Percentiles rank a stretch among this genome's conserved stretches.
Evolutionary conservation across 2,329 filamentous ascomycete species (phyloP).

Genomic region (Penicillium olsonii): DNA sequence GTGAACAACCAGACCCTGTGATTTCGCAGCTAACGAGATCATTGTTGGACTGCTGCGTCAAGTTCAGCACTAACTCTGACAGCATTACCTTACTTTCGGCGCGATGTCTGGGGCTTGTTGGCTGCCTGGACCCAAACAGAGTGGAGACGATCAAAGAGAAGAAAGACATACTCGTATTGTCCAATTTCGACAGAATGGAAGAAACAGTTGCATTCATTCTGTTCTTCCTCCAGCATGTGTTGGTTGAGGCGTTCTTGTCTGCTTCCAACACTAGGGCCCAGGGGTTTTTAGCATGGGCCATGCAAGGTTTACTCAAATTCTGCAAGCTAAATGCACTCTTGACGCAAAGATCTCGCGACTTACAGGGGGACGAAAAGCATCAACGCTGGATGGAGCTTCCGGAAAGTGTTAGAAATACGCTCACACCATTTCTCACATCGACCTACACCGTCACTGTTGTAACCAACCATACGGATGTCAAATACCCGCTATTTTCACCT

Average conservation of each 20-base stretch:
- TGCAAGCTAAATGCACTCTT: conserved; percentile 68
- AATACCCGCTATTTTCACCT: conserved; percentile 77
- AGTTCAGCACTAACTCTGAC: conserved; percentile 68
- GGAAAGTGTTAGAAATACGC: conserved; percentile 72
- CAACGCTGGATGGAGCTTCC: conserved; percentile 77
- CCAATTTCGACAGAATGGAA: conserved; percentile 76
- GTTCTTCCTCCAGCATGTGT: conserved; percentile 79
- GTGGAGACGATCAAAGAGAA: conserved; percentile 78
- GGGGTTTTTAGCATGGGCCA: conserved; percentile 88
- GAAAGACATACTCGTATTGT: conserved; percentile 78
- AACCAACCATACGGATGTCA: conserved; percentile 52
- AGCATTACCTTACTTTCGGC: conserved; percentile 74
- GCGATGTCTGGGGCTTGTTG: conserved; percentile 82
- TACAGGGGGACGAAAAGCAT: conserved; percentile 63
- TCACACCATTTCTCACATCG: conserved; percentile 87
- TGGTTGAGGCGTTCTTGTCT: conserved; percentile 89
- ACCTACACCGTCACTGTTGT: conserved; percentile 73
- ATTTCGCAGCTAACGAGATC: conserved; percentile 72
- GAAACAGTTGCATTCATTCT: conserved; percentile 86
- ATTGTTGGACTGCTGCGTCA: conserved; percentile 81
- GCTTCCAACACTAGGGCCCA: conserved; percentile 85
- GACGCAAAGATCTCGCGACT: conserved; percentile 52
- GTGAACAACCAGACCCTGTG: conserved; percentile 78
- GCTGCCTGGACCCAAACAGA: conserved; percentile 87
- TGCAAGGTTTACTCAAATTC: conserved; percentile 84